Base-by-base conservation (phyloP, 345 rosid species). In the Pistacia atlantica region DNA sequence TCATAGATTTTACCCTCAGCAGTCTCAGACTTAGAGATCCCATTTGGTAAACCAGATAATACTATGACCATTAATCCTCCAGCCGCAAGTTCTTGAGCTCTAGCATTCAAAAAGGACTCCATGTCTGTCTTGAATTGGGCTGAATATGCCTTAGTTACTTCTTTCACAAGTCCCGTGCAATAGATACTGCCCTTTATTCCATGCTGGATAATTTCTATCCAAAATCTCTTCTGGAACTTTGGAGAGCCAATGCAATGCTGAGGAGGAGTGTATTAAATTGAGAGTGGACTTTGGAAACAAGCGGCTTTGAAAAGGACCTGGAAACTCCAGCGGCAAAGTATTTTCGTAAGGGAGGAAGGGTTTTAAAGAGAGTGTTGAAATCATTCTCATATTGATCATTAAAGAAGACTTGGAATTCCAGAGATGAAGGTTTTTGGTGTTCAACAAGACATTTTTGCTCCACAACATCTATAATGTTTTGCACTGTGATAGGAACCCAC, bases 351-450 rank as follows among this genome's bases (percentile, higher is more conserved):
- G 64, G 4, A 38, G 85, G 83, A 58, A 77, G 81, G 42, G 75
- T 77, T 18, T 64, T 38, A 33, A 87, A 85, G 48, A 87, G 88
- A 55, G 86, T 82, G 79, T 87, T 87, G 84, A 87, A 87, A 67
- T 85, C 90, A 61, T 85, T 87, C 56, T 55, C 22, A 4, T 33
- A 48, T 13, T 77, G 87, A 63, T 87, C 90, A 42, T 58, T 84
- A 57, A 87, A 81, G 61, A 72, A 75, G 12, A 77, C 88, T 77
- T 79, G 85, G 61, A 81, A 83, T 46, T 86, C 83, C 0, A 31
- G 69, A 49, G 46, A 37, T 17, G 17, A 48, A 11, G 14, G 25
- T 16, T 5, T 42, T 33, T 28, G 75, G 64, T 66, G 25, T 25
- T 25, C 25, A 25, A 25, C 25, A 25, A 25, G 25, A 25, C 25